A percentile compares a stretch with the other conserved stretches of the same genome.
These are phyloP conservation scores for Boletus eberwhitei DNA, from an alignment of 768 basidiomycete species.

Conservation along the genomic window DNA sequence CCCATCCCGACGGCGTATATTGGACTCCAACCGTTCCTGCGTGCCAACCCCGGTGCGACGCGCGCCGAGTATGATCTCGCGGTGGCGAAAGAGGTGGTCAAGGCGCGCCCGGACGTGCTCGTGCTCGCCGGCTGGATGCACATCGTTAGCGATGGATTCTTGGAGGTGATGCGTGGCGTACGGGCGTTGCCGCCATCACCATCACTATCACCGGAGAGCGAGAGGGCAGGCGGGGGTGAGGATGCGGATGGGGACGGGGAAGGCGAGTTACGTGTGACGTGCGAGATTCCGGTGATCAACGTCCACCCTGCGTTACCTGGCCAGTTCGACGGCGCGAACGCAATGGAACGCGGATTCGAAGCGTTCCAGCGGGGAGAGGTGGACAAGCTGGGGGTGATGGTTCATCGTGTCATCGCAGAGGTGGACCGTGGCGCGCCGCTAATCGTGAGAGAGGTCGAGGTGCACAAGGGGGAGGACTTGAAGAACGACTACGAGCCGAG, in stretches of 20 bases:
- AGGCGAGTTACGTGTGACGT: constrained; percentile 19
- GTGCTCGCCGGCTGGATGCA: constrained; percentile 99
- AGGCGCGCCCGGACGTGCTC: constrained; percentile 72
- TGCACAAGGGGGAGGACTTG: constrained; percentile 69
- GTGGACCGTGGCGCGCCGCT: constrained; percentile 92
- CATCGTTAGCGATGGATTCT: constrained; percentile 78
- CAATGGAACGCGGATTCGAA: constrained; percentile 84
- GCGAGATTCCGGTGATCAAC: constrained; percentile 81
- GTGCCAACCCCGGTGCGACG: constrained; percentile 66
- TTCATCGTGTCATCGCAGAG: constrained; percentile 89
- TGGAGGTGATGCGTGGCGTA: constrained; percentile 54
- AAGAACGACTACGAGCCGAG: constrained; percentile 62
- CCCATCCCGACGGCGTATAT: constrained; percentile 82
- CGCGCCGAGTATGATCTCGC: constrained; percentile 84
- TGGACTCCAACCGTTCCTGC: constrained; percentile 81
- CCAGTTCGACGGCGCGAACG: constrained; percentile 93
- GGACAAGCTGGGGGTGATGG: constrained; percentile 79
- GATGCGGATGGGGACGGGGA: constrained; percentile 30
- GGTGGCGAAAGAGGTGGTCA: constrained; percentile 65
- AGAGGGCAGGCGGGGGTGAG: neutral
- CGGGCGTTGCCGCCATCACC: constrained; percentile 28
- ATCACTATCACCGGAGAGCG: neutral
- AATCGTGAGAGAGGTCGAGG: constrained; percentile 73
- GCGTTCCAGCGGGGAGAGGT: constrained; percentile 86
- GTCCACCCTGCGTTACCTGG: constrained; percentile 95